Base-by-base conservation (phyloP, 129 eudicot genomes). In the Flaveria robusta region DNA sequence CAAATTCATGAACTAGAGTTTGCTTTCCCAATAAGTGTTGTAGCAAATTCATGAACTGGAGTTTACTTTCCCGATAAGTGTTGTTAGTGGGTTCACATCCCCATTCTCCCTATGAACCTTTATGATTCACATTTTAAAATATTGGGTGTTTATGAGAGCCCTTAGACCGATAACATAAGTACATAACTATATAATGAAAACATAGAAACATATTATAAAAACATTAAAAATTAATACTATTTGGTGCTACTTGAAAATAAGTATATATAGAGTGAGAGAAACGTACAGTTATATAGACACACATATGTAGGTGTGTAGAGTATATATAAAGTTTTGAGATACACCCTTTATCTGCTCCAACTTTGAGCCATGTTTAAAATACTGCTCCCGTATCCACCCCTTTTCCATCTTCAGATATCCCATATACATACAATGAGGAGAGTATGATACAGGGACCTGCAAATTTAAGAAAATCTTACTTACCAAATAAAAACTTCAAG, bases 301-400 rank as follows among this genome's bases (percentile, higher is more conserved):
- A 18, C 3, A 7, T 16, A 51, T 51, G 27, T 22, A 52, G 22
- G 59, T 20, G 59, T n/a, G 59, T 52, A 46, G 51, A 16, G 51
- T 46, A 46, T 46, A 46, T 46, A 22, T 55, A 20, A 20, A 27
- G 66, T 59, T 11, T 59, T 59, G 66, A 24, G 66, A 59, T 59
- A 24, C 39, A 27, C 66, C 66, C 16, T 24, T 59, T 59, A 59
- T 59, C 66, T 23, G 66, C 66, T 59, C 66, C 66, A 14, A 59
- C 24, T 12, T 59, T 20, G 39, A 59, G 16, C 13, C 66, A 59
- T 24, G 9, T 24, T 58, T 23, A 11, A 9, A 22, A 24, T 3
- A 11, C 7, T 9, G 7, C 22, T n/a, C 22, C 10, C 6, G 15
- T n/a, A 51, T 51, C 58, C 58, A 51, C 58, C 58, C 23, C 22